These are phyloP conservation scores for Debaryomyces sp. DNA, from an alignment of 1,139 yeast species.

Conservation along the genomic window DNA sequence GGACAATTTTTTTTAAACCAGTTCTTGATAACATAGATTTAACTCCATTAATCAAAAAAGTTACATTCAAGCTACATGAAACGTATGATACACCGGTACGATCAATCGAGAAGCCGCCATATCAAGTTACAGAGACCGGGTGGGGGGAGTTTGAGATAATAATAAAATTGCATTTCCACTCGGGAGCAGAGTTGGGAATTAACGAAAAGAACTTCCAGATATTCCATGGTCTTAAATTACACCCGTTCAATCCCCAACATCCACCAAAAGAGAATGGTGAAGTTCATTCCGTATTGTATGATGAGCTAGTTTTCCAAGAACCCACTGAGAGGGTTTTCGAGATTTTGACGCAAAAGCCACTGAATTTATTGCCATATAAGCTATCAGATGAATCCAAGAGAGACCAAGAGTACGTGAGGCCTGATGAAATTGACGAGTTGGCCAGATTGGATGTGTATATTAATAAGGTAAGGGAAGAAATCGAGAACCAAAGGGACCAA, in stretches of 20 bases:
- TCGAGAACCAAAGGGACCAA: constrained; percentile 53
- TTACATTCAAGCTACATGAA: constrained; percentile 92
- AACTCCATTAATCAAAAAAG: constrained; percentile 82
- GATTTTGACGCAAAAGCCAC: constrained; percentile 72
- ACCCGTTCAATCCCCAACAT: constrained; percentile 71
- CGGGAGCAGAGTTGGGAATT: constrained; percentile 64
- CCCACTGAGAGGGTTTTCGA: constrained; percentile 91
- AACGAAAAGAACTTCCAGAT: constrained; percentile 86
- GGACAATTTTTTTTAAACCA: constrained; percentile 93
- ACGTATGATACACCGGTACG: constrained; percentile 87
- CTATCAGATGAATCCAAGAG: constrained; percentile 45
- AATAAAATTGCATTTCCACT: constrained; percentile 80
- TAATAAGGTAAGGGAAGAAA: constrained; percentile 60
- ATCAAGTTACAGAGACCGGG: constrained; percentile 95
- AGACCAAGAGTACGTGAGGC: constrained; percentile 46
- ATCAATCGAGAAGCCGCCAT: constrained; percentile 86
- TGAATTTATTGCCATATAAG: constrained; percentile 68
- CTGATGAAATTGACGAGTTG: constrained; percentile 74
- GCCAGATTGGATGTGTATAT: constrained; percentile 72
- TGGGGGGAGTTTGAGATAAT: constrained; percentile 99
- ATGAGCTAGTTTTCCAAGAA: constrained; percentile 92
- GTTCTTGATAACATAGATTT: constrained; percentile 77
- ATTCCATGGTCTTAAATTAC: constrained; percentile 87
- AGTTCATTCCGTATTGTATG: constrained; percentile 73
- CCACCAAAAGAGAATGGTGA: constrained; percentile 46